Conservation (phyloP, 352 stramenopile genomes). For the Pythium vanterpoolii region DNA sequence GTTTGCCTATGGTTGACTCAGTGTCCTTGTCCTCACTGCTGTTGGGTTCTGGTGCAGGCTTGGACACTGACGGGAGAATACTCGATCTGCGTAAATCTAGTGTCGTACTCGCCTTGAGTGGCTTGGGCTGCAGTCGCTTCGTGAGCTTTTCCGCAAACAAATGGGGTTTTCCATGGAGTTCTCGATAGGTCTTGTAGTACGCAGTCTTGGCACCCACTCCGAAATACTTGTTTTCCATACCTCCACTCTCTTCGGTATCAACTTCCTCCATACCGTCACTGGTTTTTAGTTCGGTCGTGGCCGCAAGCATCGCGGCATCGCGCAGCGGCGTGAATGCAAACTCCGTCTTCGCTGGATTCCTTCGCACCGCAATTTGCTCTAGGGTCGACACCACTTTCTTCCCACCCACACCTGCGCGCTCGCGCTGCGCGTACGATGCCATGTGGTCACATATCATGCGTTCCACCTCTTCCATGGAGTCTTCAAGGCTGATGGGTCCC, state of each 20-base stretch:
- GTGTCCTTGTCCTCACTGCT: not conserved
- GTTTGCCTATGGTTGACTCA: not conserved
- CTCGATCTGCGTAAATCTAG: slow-evolving; percentile 18
- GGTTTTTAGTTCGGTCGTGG: slow-evolving; percentile 14
- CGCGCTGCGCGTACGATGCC: slow-evolving; percentile 12
- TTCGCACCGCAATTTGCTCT: slow-evolving; percentile 5
- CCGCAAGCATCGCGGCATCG: slow-evolving; percentile 33
- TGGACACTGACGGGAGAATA: slow-evolving; percentile 12
- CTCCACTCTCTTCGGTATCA: slow-evolving; percentile 20
- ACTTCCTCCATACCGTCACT: slow-evolving; percentile 25
- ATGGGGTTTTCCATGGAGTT: slow-evolving; percentile 54
- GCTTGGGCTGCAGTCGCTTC: slow-evolving; percentile 11
- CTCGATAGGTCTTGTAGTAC: slow-evolving; percentile 59
- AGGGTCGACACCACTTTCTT: slow-evolving; percentile 18
- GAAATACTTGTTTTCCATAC: slow-evolving; percentile 45
- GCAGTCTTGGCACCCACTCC: slow-evolving; percentile 30
- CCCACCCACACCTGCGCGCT: slow-evolving; percentile 21
- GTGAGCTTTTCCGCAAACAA: slow-evolving; percentile 40
- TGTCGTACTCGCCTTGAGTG: slow-evolving; percentile 20
- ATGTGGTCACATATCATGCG: slow-evolving; percentile 44
- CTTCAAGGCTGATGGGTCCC: slow-evolving; percentile 29
- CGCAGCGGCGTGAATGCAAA: slow-evolving; percentile 47
- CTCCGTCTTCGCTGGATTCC: slow-evolving; percentile 10
- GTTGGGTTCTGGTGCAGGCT: not conserved
- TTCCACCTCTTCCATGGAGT: slow-evolving; percentile 49